Evolutionary conservation across 495 filamentous ascomycete genomes (phyloP), one percentile per base, ranked within the genome.

Genomic region (Penicillium parvum): DNA sequence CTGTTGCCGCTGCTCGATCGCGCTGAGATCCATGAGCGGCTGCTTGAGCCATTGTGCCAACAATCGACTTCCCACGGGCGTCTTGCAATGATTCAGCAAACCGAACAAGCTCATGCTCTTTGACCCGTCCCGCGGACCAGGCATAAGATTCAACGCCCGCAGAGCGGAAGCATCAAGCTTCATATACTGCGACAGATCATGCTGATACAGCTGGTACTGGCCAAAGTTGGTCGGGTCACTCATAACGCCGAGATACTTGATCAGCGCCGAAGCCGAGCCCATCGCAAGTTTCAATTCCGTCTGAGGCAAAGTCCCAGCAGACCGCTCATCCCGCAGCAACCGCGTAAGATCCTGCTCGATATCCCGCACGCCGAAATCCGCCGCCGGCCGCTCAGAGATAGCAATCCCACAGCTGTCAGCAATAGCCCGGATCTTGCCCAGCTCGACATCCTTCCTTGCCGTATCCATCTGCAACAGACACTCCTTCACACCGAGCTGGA

Each of bases 51-150:
- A 99, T 65, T 99, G 92, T 2, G 90, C 84, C 10, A 99, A 69
- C 49, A 99, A 60, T 32, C 94, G 78, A 55, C 89, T 95, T 4
- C 92, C 92, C 17, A 94, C 81, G 2, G 94, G 85, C 4, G 92
- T 99, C 65, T 95, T 99, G 75, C 92, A 99, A 57, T 97, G 94
- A 57, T 99, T 97, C 37, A 99, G 72, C 23, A 99, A 62, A 2
- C 92, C 92, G 52, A 86, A 97, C 45, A 99, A 53, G 55, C 87
- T 96, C 94, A 97, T 99, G n/a, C 77, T 95, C 72, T 96, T 96
- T 15, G 89, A 77, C 12, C 92, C 94, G 55, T 97, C 94, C 54
- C 88, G 80, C 7, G 86, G 88, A 12, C 94, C 91, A 16, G 92
- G 92, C 88, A 99, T 96, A 14, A 99, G 75, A 54, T 97, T 99